Evolutionary conservation across 2,329 filamentous ascomycete species (phyloP), one percentile per base, ranked within the genome.

Genomic region (Fusarium sp.): DNA sequence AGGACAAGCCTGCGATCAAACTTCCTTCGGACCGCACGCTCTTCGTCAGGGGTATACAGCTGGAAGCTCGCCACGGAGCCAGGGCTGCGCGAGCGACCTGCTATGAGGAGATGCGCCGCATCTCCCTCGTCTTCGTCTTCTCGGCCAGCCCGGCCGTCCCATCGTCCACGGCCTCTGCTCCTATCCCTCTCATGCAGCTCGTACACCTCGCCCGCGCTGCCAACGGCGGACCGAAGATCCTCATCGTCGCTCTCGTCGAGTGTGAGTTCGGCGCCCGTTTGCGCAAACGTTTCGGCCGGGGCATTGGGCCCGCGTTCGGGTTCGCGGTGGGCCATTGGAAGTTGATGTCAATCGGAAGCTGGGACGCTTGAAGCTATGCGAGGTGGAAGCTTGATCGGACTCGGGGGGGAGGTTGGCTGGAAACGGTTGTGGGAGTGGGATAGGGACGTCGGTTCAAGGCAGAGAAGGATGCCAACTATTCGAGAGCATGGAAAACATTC

Each of bases 1-100:
- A 91, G 73, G 6, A 96, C 91, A 49, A 97, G 82, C 63, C 83
- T 85, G 52, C 85, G 81, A 73, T 97, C 93, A 66, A 97, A 86
- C 76, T 91, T 93, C 70, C 80, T 82, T 52, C 93, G 81, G 9
- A 96, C 88, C 4, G 80, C 79, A 19, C 74, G 77, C 71, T 96
- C 93, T 73, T 97, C 93, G 49, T 93, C 88, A 0, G 79, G 76
- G 4, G 82, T 82, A 55, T 83, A 85, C 17, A 76, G 70, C 70
- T 75, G 72, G 54, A 73, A 76, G 65, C 75, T 76, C 14, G 75
- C 74, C 32, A 70, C 66, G 14, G 76, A 74, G 61, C 71, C 72
- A 23, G 47, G 63, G 54, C 73, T 75, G 36, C 57, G 49, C 19
- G 53, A 47, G 9, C 66, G 62, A 4, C 59, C 31, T 25, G 66